Evolutionary conservation across 2,329 filamentous ascomycete genomes (phyloP).

Genomic region (Aspergillus amoenus): DNA sequence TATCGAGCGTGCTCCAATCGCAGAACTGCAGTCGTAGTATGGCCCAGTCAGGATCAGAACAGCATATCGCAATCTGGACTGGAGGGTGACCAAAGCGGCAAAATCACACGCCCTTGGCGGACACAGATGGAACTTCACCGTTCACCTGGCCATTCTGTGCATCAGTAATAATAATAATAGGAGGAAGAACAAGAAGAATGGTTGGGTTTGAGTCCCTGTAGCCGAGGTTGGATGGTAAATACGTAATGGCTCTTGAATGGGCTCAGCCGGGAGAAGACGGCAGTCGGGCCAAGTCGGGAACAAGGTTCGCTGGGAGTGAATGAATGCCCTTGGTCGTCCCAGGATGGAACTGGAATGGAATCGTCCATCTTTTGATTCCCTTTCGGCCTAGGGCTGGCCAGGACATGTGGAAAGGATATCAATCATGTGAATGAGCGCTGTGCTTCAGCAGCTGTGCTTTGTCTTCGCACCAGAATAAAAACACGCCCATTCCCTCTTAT

Average conservation of each 20-base stretch:
- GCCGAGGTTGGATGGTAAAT: neutral
- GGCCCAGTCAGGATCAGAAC: slow-evolving; percentile 5
- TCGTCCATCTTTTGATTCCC: neutral
- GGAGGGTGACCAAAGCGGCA: neutral
- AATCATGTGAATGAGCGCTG: neutral
- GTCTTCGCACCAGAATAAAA: no score
- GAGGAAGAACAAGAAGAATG: no score
- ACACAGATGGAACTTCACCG: slow-evolving; percentile 2
- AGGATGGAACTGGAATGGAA: neutral
- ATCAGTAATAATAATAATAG: neutral
- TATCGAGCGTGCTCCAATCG: neutral
- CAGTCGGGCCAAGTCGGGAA: neutral
- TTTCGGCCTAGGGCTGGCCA: neutral
- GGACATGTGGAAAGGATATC: neutral
- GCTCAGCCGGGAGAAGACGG: slow-evolving; percentile 11
- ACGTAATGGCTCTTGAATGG: neutral
- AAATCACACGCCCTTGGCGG: slow-evolving; percentile 1
- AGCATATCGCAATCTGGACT: slow-evolving; percentile 9
- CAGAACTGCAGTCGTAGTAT: slow-evolving; percentile 3
- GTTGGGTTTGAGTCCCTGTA: neutral
- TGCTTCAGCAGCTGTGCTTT: neutral
- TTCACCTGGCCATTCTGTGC: neutral
- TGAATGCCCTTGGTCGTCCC: no score
- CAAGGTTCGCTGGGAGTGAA: neutral
- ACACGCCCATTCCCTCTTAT: no score